Evolutionary conservation across 805 yeast species (phyloP), one percentile per base, ranked within the genome.

Genomic region (Pichia nanzhaoensis): DNA sequence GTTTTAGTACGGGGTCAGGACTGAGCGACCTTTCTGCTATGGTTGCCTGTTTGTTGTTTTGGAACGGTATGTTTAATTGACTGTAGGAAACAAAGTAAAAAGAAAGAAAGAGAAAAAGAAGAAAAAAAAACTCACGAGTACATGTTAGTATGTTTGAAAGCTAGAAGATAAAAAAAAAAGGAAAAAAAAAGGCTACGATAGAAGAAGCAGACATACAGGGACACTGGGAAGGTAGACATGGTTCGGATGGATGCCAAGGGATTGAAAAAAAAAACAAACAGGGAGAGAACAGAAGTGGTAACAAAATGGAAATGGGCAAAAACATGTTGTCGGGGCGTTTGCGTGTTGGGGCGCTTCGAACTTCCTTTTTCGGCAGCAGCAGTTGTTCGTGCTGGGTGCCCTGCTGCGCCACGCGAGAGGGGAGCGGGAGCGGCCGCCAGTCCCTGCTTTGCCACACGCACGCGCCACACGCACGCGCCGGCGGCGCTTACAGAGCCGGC

Each of bases 1-100:
- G 81, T 56, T 78, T 81, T 50, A 89, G 67, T n/a, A 84, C 80
- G 1, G 95, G 95, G 58, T 88, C 96, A 1, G 91, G 95, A 4
- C 65, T 54, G 19, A 87, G 68, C 2, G 87, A 69, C n/a, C 67
- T 64, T 34, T 63, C 55, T 1, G 93, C 91, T 3, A 85, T 80
- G 3, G 45, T 41, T 0, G 95, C 89, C 54, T 86, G 91, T 33
- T 63, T 57, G 1, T 55, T 58, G 4, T 67, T 69, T 50, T 72
- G 73, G 54, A 88, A 84, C 6, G 96, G 96, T 7, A 89, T 69
- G 18, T 66, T 63, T 22, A 85, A 60, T 58, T 57, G 75, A 65
- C 54, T 51, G 19, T 21, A n/a, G 5, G 9, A 16, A 12, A 10
- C 16, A 18, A 34, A 18, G 8, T 6, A 19, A 34, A 18, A 8